Conservation (phyloP, 1,139 yeast species). For the Yamadazyma jaroonii region DNA sequence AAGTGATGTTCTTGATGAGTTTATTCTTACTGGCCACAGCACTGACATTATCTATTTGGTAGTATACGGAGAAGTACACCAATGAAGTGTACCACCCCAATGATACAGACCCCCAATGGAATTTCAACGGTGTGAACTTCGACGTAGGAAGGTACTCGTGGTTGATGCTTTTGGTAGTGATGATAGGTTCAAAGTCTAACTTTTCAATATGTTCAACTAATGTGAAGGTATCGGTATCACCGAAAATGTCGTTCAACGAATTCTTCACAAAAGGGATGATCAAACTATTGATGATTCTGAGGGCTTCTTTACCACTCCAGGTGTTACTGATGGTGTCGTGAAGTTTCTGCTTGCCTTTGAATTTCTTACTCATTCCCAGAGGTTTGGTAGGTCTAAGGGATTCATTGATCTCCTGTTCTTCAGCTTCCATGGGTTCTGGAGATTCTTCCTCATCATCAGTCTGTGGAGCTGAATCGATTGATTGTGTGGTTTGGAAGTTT, state of each 20-base stretch:
- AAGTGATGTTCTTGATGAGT: constrained; percentile 34
- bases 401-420: constrained; percentile 22
- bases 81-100: constrained; percentile 77
- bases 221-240: constrained; percentile 27
- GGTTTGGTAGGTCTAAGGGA: constrained; percentile 48
- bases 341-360: constrained; percentile 56
- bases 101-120: constrained; percentile 61
- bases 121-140: constrained; percentile 48
- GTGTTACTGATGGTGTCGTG: constrained; percentile 47
- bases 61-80: constrained; percentile 64
- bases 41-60: constrained; percentile 31
- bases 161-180: constrained; percentile 9
- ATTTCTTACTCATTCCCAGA: constrained; percentile 59
- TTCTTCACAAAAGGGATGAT: constrained; percentile 39
- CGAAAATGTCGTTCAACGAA: constrained; percentile 36
- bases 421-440: constrained; percentile 3
- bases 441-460: constrained; percentile 9
- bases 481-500: too few species aligned
- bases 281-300: constrained; percentile 42
- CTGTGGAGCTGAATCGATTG: constrained; percentile 4
- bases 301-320: constrained; percentile 62
- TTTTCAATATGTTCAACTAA: constrained; percentile 41
- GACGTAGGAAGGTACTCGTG: constrained; percentile 27
- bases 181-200: constrained; percentile 23
- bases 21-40: constrained; percentile 23